Evolutionary conservation across 1,139 yeast species (phyloP), one percentile per base, ranked within the genome.

Genomic region (Candida albicans): DNA sequence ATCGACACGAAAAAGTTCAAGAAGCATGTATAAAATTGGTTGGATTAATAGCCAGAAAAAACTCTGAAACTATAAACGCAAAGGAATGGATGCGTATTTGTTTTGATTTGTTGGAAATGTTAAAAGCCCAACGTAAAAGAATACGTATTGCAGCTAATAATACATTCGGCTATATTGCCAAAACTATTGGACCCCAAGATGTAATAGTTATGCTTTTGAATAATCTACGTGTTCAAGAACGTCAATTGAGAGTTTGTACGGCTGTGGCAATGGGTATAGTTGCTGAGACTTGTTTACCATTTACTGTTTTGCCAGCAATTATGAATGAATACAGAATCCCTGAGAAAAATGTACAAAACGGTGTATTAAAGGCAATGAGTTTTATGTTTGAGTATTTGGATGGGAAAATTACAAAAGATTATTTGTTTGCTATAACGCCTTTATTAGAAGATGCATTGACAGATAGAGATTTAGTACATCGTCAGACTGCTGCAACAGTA

Each of bases 251-350:
- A 57, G 97, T 95, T 10, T 91, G 97, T 60, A 90, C 99, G 0
- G 97, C 99, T 1, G 98, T 95, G 35, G 99, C 99, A 0, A 88
- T 95, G 54, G 99, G 96, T 31, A 91, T 95, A 55, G 96, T 95
- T 11, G 98, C 99, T 0, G 95, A 91, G 46, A 82, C 87, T 0
- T 93, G 99, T 66, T 81, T 88, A 0, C 97, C 99, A 0, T 93
- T 88, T 62, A 88, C 98, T 0, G 96, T 93, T 0, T 65, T 95
- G n/a, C 99, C 99, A 0, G 96, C 96, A 0, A 70, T 95, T 37
- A 88, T 95, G 96, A 91, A 93, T 61, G 99, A 93, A 61, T 95
- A 93, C 59, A 75, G 95, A 43, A 87, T 87, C 4, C 97, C 96
- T 0, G 98, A 93, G 52, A 81, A 84, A 46, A 91, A 91, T 57